Evolutionary conservation across 345 rosid genomes (phyloP), one percentile per base, ranked within the genome.

Genomic region (Populus pruinosa): DNA sequence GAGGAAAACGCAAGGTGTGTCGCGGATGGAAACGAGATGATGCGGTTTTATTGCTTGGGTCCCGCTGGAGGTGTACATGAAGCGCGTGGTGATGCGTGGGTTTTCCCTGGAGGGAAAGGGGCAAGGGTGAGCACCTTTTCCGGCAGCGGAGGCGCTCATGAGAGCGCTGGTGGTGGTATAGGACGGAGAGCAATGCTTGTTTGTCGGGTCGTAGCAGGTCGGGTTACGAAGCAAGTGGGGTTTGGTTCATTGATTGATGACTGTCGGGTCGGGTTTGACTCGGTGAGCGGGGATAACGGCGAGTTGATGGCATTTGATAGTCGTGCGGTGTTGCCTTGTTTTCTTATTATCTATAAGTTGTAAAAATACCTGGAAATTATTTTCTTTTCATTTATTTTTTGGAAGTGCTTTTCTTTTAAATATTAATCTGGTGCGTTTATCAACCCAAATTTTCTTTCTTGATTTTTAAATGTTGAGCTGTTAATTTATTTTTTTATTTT

Each of bases 21-120:
- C 2, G 98, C 99, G 5, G 99, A 96, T 49, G 99, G 99, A 33
- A 96, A 96, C 80, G 99, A 96, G 87, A 90, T 93, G 63, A 96
- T 96, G 99, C 88, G 98, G 83, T 96, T 96, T 78, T 88, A 89
- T 29, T 91, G 93, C 77, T 74, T 90, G 70, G 99, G 99, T 3
- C 90, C 97, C n/a, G 86, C 90, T 5, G 84, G 82, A 2, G 78
- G 78, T 6, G 78, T 68, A 16, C 59, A 64, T 4, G 78, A 77
- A 20, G 67, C 53, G 3, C 69, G 79, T 18, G 74, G 84, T 11
- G 89, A 88, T 66, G 87, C 88, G 74, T 92, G 94, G 96, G 79
- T 74, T 0, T 85, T 93, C 65, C 90, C 90, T 0, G 85, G 90
- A 0, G 83, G 86, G 1, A 93, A 92, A 70, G 97, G 89, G 5